Evolutionary conservation across 345 rosid species (phyloP), one percentile per base, ranked within the genome.

Genomic region (Mallotus nudiflorus): DNA sequence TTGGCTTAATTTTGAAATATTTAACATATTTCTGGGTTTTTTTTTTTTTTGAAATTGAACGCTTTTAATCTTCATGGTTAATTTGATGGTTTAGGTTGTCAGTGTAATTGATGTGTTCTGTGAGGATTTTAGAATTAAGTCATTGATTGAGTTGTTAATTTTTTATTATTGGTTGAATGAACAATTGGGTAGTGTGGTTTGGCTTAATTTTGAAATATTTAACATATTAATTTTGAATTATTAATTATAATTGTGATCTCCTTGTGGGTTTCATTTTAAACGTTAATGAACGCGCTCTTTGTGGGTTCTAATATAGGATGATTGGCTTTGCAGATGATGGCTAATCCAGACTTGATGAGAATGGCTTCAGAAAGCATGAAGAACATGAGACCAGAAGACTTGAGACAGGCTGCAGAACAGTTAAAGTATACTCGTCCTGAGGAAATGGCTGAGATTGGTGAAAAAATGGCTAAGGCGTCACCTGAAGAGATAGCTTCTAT

Each of bases 301-400:
- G 14, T 33, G 3, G 3, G 37, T 33, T 33, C 37, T 33, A 2
- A 33, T 6, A 42, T 42, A 42, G 14, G 46, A 13, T 27, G 2
- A 29, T 65, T 56, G 80, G 73, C 57, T 2, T 25, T 77, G 72
- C 81, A 96, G 98, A 85, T 92, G 94, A 89, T 91, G 97, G 81
- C 97, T 25, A 96, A 96, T 80, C 99, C 98, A 18, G 97, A 92
- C 4, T 83, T 90, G 86, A 84, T 96, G 93, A 96, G 79, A 69
- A 92, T 92, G 91, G 98, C 99, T n/a, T 78, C 97, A 0, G 97
- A 96, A 70, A 83, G 90, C 75, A 88, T 96, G 99, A 87, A 86
- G 82, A 92, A 87, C 72, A 88, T 92, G 89, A 91, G 82, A 81
- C 94, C 97, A 15, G 96, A 89, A 67, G 99, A 91, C 85, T 85